These are phyloP conservation scores for Carex pumila DNA, from an alignment of 176 grass and related monocot genomes.

Conservation along the genomic window DNA sequence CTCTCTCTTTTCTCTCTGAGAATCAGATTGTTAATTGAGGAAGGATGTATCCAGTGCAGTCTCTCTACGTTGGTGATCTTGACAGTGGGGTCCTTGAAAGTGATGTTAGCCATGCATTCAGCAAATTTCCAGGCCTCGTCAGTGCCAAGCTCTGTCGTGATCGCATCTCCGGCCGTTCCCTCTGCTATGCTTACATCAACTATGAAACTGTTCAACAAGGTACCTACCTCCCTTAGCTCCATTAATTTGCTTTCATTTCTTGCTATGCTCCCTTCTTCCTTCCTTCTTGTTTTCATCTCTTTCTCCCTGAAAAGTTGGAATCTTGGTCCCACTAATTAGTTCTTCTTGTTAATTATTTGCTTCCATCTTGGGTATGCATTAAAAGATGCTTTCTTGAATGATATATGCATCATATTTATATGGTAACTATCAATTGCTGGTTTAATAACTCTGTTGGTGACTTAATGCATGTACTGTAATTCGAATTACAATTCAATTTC, in stretches of 20 bases:
- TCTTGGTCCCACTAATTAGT: not conserved
- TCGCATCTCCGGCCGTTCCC: not conserved
- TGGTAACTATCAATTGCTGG: not conserved
- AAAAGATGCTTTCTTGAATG: not conserved
- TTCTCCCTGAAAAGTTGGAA: not conserved
- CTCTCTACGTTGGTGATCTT: slow-evolving; percentile 18
- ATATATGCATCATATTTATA: not conserved
- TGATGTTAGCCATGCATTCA: not conserved
- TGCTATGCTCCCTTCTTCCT: not conserved
- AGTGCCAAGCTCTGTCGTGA: not conserved
- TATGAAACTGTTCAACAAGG: not conserved
- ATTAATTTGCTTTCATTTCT: not conserved
- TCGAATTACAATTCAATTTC: too few species aligned
- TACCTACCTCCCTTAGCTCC: not conserved
- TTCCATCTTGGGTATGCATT: too few species aligned
- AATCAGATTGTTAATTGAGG: too few species aligned
- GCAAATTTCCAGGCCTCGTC: not conserved
- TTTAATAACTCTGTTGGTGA: not conserved
- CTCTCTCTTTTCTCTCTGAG: too few species aligned
- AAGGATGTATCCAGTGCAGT: not conserved
- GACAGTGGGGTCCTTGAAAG: not conserved
- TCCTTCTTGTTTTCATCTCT: not conserved
- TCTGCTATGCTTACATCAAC: slow-evolving; percentile 16
- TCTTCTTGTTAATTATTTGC: too few species aligned
- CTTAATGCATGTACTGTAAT: too few species aligned